These are phyloP conservation scores for Lachancea fermentati DNA, from an alignment of 805 yeast genomes.

Conservation along the genomic window DNA sequence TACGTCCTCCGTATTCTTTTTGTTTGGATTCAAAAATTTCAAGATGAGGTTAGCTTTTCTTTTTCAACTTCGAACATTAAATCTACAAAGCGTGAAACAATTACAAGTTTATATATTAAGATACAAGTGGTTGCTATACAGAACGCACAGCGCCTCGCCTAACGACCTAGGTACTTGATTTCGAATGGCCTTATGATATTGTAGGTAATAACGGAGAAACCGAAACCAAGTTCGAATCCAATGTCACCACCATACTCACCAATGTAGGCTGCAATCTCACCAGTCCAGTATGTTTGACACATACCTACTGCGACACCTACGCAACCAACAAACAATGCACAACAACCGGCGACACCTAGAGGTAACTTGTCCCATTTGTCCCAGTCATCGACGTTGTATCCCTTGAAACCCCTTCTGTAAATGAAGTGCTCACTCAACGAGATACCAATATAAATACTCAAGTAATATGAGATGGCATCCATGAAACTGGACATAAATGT, in stretches of 20 bases:
- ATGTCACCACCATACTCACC: conserved; percentile 77
- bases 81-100: neutral
- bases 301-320: conserved; percentile 86
- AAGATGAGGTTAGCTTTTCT: too few relatives aligned
- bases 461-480: conserved; percentile 88
- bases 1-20: too few relatives aligned
- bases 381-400: conserved; percentile 61
- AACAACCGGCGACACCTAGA: conserved; percentile 68
- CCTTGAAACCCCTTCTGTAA: conserved; percentile 56
- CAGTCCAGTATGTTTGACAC: conserved; percentile 79
- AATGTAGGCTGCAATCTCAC: conserved; percentile 57
- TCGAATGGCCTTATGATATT: conserved; percentile 58
- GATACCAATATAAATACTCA: conserved; percentile 77
- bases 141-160: neutral
- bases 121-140: neutral
- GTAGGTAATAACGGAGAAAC: conserved; percentile 60
- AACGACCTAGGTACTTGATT: conserved; percentile 50
- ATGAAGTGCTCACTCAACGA: conserved; percentile 77
- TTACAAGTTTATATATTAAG: neutral
- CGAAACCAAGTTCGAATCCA: conserved; percentile 74
- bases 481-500: conserved; percentile 77
- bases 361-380: conserved; percentile 56
- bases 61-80: too few relatives aligned
- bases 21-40: too few relatives aligned
- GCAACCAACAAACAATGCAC: conserved; percentile 76